These are phyloP conservation scores for Aureobasidium sp. DNA, from an alignment of 2,329 filamentous ascomycete genomes.

Conservation along the genomic window DNA sequence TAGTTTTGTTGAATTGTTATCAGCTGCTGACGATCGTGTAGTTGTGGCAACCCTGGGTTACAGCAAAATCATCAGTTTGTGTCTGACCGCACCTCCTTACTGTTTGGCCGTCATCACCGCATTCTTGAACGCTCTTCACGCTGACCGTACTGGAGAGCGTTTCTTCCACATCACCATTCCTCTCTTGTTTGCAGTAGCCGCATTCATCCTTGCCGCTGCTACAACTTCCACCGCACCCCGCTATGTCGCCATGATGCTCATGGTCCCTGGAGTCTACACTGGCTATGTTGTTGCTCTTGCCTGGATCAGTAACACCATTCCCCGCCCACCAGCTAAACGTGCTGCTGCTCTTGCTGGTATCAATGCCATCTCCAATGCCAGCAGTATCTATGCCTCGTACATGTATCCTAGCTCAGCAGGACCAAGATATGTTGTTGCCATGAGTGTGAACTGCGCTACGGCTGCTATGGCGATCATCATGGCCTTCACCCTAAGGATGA, in stretches of 20 bases:
- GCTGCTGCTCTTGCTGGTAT: slow-evolving; percentile 50
- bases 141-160: slow-evolving; percentile 34
- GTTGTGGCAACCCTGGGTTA: slow-evolving; percentile 30
- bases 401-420: slow-evolving; percentile 37
- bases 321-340: slow-evolving; percentile 48
- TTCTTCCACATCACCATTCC: slow-evolving; percentile 33
- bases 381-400: slow-evolving; percentile 47
- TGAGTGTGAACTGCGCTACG: slow-evolving; percentile 62
- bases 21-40: neutral
- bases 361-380: slow-evolving; percentile 48
- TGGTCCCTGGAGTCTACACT: slow-evolving; percentile 45
- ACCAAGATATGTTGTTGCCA: slow-evolving; percentile 41
- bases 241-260: slow-evolving; percentile 31
- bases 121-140: slow-evolving; percentile 32
- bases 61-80: slow-evolving; percentile 25
- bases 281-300: slow-evolving; percentile 56
- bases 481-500: slow-evolving; percentile 55
- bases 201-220: slow-evolving; percentile 27
- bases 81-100: slow-evolving; percentile 31
- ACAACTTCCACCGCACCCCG: slow-evolving; percentile 25
- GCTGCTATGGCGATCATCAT: slow-evolving; percentile 56
- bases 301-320: slow-evolving; percentile 47
- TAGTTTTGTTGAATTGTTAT: neutral
- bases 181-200: slow-evolving; percentile 24
- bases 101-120: slow-evolving; percentile 29